Percentiles rank a stretch among this genome's conserved stretches.
Conservation (phyloP, 2,329 filamentous ascomycete genomes). For the Pleurostoma richardsiae region DNA sequence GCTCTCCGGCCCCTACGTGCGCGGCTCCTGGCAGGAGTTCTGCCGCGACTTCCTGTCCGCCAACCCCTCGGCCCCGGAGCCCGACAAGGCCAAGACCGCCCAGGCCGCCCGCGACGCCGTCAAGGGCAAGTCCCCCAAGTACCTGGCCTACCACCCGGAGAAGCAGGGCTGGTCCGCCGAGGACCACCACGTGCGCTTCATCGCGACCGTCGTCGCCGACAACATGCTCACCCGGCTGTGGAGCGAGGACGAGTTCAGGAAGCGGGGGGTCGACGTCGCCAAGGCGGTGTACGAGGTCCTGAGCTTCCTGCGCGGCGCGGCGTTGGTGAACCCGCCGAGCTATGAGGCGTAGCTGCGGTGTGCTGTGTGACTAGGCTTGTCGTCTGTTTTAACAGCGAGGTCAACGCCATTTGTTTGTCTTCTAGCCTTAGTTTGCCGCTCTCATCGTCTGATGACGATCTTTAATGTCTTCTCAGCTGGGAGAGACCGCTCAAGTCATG, state of each 20-base stretch:
- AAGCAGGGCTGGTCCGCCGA: constrained; percentile 27
- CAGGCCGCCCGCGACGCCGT: constrained; percentile 24
- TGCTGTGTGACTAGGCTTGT: neutral
- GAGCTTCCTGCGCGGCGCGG: constrained; percentile 22
- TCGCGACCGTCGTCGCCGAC: constrained; percentile 26
- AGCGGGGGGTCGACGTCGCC: constrained; percentile 21
- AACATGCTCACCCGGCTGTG: constrained; percentile 25
- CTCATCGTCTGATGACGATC: no score
- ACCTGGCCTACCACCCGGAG: constrained; percentile 27
- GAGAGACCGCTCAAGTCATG: no score
- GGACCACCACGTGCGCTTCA: constrained; percentile 33
- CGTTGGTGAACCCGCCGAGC: constrained; percentile 16
- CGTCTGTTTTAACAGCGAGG: no score
- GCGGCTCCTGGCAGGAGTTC: constrained; percentile 31
- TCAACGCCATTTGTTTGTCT: no score
- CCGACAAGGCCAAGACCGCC: constrained; percentile 24
- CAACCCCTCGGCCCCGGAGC: constrained; percentile 18
- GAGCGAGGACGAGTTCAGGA: constrained; percentile 24
- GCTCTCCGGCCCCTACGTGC: constrained; percentile 23
- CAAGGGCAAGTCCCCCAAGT: constrained; percentile 19
- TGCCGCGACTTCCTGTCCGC: constrained; percentile 20
- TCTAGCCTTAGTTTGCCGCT: no score
- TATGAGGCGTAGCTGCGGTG: constrained; percentile 14
- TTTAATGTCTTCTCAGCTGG: no score
- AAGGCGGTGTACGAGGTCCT: constrained; percentile 31